phyloP scores from a whole-genome alignment of 2,329 filamentous ascomycete genomes.

The Phialophora chinensis region DNA sequence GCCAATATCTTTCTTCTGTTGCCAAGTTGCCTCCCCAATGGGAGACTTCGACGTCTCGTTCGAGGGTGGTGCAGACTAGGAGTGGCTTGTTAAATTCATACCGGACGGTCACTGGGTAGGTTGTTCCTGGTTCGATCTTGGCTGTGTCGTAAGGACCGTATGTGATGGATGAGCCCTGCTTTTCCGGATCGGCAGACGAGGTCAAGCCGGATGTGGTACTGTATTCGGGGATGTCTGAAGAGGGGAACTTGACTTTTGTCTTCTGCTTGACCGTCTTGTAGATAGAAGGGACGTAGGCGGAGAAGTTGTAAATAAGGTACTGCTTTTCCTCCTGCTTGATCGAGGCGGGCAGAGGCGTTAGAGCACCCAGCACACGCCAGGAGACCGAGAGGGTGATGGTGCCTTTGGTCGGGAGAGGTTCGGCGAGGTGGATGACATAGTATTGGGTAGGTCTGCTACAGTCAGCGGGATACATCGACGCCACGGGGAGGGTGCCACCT shows the following conservation, averaged over 20 bases:
- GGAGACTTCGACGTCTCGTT: conserved; percentile 92
- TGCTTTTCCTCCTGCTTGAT: conserved; percentile 88
- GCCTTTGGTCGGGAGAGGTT: conserved; percentile 73
- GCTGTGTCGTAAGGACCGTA: conserved; percentile 82
- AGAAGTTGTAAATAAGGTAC: conserved; percentile 84
- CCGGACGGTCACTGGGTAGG: conserved; percentile 75
- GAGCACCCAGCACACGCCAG: conserved; percentile 79
- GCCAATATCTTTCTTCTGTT: conserved; percentile 89
- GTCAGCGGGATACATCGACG: conserved; percentile 34
- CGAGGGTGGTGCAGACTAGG: conserved; percentile 75
- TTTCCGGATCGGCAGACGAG: conserved; percentile 72
- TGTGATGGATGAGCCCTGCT: conserved; percentile 81
- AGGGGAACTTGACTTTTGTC: conserved; percentile 91
- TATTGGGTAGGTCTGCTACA: conserved; percentile 71
- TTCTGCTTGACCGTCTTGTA: conserved; percentile 92
- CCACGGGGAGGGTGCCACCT: conserved; percentile 50
- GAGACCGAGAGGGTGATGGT: conserved; percentile 88
- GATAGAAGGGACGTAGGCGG: conserved; percentile 79
- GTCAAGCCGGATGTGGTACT: conserved; percentile 69
- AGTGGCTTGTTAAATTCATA: conserved; percentile 97
- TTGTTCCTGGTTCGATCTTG: conserved; percentile 75
- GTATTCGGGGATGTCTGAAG: conserved; percentile 79
- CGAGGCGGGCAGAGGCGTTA: conserved; percentile 77
- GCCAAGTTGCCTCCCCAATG: conserved; percentile 98
- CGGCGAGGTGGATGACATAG: conserved; percentile 80